phyloP scores from a whole-genome alignment of 2,329 filamentous ascomycete genomes.

The Sarocladium strictum region DNA sequence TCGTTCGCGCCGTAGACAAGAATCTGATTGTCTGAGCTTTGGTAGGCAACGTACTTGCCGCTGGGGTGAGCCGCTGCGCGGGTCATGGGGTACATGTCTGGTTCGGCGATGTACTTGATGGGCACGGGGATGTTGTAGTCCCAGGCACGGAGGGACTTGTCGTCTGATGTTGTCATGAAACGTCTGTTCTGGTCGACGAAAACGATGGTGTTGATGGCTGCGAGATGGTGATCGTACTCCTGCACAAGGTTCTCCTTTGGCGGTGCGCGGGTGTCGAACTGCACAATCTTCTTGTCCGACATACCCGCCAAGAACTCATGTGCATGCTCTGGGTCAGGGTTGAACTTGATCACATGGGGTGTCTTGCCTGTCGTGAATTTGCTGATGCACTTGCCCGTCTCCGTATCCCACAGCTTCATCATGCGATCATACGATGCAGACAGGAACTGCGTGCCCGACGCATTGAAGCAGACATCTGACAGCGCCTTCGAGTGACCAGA shows the following conservation, averaged over 20 bases:
- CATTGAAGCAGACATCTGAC: slow-evolving; percentile 84
- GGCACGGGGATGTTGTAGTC: slow-evolving; percentile 98
- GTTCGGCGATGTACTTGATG: slow-evolving; percentile 96
- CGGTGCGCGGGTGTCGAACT: slow-evolving; percentile 79
- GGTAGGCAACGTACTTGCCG: slow-evolving; percentile 91
- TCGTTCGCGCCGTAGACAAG: slow-evolving; percentile 92
- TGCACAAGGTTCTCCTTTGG: slow-evolving; percentile 67
- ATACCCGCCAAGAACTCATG: slow-evolving; percentile 94
- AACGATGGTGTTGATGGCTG: slow-evolving; percentile 95
- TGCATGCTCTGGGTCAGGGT: slow-evolving; percentile 68
- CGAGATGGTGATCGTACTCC: slow-evolving; percentile 96
- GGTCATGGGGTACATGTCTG: slow-evolving; percentile 96
- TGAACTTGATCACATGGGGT: slow-evolving; percentile 90
- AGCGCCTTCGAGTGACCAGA: slow-evolving; percentile 85
- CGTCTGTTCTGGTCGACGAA: slow-evolving; percentile 92
- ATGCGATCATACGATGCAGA: slow-evolving; percentile 89
- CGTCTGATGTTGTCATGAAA: slow-evolving; percentile 97
- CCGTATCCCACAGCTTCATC: slow-evolving; percentile 98
- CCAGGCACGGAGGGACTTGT: slow-evolving; percentile 94
- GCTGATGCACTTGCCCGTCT: slow-evolving; percentile 81
- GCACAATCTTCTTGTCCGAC: slow-evolving; percentile 98
- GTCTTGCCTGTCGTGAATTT: slow-evolving; percentile 93
- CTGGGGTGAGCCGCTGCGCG: slow-evolving; percentile 78
- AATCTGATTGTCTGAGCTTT: slow-evolving; percentile 92
- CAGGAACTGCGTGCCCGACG: slow-evolving; percentile 76